Conservation (phyloP, 176 grass and related monocot genomes). For the Alloteropsis semialata region DNA sequence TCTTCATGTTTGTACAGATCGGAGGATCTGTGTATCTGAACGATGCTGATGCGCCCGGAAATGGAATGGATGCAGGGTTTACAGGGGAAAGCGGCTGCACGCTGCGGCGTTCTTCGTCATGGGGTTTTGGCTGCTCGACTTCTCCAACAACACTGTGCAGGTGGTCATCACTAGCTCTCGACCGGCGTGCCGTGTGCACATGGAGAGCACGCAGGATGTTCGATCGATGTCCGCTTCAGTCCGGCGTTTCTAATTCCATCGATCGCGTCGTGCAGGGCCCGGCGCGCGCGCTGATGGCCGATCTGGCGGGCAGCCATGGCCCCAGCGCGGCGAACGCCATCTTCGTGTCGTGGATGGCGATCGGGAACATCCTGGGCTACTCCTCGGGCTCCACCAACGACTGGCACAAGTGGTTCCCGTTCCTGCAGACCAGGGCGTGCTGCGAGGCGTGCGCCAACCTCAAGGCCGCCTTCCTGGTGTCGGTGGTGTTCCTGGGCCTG, state of each 20-base stretch:
- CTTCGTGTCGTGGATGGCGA: slow-evolving; percentile 87
- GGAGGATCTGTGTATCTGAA: too few relatives aligned
- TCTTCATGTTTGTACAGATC: too few relatives aligned
- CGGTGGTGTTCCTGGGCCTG: slow-evolving; percentile 54
- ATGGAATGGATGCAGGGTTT: slow-evolving; percentile 37
- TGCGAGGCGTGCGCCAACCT: slow-evolving; percentile 82
- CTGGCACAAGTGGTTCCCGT: slow-evolving; percentile 87
- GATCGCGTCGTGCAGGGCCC: too few relatives aligned
- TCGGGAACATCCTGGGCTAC: slow-evolving; percentile 82
- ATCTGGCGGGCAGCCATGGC: slow-evolving; percentile 64
- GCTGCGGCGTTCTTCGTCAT: slow-evolving; percentile 55
- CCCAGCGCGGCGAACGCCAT: slow-evolving; percentile 71
- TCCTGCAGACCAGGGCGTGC: slow-evolving; percentile 64
- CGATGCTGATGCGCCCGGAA: background rate
- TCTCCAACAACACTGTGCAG: slow-evolving; percentile 90
- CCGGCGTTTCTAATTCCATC: too few relatives aligned
- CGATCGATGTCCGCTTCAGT: too few relatives aligned
- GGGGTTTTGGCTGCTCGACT: slow-evolving; percentile 84
- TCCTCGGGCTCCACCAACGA: slow-evolving; percentile 62
- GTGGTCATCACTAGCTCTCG: too few relatives aligned
- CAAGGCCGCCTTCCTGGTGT: slow-evolving; percentile 78
- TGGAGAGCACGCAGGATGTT: too few relatives aligned
- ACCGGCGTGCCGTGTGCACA: too few relatives aligned
- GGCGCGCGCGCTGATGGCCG: slow-evolving; percentile 75
- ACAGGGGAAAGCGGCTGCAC: slow-evolving; percentile 53